Base-by-base conservation (phyloP, 345 rosid species). In the Boechera retrofracta region DNA sequence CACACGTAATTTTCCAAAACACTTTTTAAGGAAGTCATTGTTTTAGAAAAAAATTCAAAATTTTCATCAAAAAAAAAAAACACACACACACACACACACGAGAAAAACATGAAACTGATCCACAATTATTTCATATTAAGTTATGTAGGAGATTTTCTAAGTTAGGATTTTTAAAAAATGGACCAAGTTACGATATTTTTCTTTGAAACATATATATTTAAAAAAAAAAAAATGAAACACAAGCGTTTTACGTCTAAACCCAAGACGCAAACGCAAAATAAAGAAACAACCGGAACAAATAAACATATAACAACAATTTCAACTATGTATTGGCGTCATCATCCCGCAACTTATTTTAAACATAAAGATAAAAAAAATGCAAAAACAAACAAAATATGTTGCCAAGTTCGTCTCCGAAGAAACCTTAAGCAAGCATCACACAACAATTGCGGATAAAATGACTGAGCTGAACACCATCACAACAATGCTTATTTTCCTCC, bases 361-460 rank as follows among this genome's bases (percentile, higher is more conserved):
- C 21, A 36, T 6, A 67, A 52, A 24, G 16, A 38, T 5, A 5
- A 36, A 60, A 36, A 60, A 21, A 36, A 41, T 5, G 1, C 1
- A 21, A 60, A 60, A 2, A 47, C 1, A 24, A 24, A 24, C 2
- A 2, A 48, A 47, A 48, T 16, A 64, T 64, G 53, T 45, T 29
- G 52, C 36, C 13, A 13, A 13, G 39, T 7, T 35, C 5, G 39
- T 7, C 9, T 35, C 39, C 3, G 29, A 28, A 42, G n/a, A 44
- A 44, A 44, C 6, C 48, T 13, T 52, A 72, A 72, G 53, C 77
- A 63, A 61, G 10, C 77, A 72, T 72, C 12, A 72, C 61, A 15
- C 52, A 38, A 29, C 69, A 72, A 5, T 53, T 61, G 0, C 5
- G 18, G 7, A 72, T 62, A 29, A 26, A 72, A 12, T 62, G 52